Percentiles rank a stretch among this genome's conserved stretches.
Evolutionary conservation across 164 flowering plant genomes (phyloP).

Genomic region (Piper longum): DNA sequence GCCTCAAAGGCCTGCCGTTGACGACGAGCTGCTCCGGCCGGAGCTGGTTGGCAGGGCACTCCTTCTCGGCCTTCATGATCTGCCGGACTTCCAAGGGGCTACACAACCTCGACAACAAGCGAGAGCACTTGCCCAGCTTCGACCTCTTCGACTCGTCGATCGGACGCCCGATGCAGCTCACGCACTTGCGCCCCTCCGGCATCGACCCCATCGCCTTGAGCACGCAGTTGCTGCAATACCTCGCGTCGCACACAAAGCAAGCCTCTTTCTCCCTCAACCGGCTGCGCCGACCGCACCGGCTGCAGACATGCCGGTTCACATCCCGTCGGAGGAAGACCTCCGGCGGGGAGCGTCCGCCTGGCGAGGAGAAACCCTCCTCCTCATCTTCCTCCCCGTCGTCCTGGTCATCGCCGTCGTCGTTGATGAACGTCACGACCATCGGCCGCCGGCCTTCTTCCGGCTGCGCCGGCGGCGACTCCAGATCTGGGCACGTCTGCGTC

Average conservation of each 20-base stretch:
- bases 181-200: slow-evolving; percentile 58
- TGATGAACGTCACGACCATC: slow-evolving; percentile 18
- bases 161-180: slow-evolving; percentile 37
- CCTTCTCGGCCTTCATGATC: slow-evolving; percentile 47
- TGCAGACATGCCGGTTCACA: slow-evolving; percentile 20
- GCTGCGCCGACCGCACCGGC: slow-evolving; percentile 33
- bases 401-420: slow-evolving; percentile 2
- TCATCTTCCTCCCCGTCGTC: slow-evolving; percentile 10
- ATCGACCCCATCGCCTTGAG: slow-evolving; percentile 57
- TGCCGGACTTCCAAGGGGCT: slow-evolving; percentile 44
- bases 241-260: slow-evolving; percentile 38
- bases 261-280: slow-evolving; percentile 31
- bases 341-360: slow-evolving; percentile 5
- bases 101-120: slow-evolving; percentile 26
- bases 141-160: slow-evolving; percentile 35
- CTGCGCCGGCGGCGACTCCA: neutral
- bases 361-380: slow-evolving; percentile 10
- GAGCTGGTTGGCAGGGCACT: slow-evolving; percentile 40
- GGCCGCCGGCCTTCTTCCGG: slow-evolving; percentile 6
- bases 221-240: slow-evolving; percentile 38
- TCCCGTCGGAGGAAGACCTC: slow-evolving; percentile 13
- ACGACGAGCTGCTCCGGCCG: slow-evolving; percentile 40
- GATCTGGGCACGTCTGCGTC: neutral
- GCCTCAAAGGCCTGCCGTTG: slow-evolving; percentile 28
- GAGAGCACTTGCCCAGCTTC: slow-evolving; percentile 32